Base-by-base conservation (phyloP, 805 yeast genomes). In the Zygoascus tannicola region DNA sequence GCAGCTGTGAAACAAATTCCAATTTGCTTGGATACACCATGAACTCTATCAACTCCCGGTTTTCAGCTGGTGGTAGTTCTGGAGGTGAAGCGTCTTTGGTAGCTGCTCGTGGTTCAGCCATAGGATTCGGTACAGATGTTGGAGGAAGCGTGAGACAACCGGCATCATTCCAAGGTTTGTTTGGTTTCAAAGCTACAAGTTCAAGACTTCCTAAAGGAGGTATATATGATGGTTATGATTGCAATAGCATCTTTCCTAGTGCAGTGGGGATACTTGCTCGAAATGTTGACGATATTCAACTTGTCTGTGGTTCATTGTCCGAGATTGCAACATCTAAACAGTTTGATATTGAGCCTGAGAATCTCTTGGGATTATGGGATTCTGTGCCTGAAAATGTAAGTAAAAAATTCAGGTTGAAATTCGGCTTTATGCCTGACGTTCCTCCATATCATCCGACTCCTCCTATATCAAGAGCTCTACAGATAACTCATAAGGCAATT, bases 61-160 rank as follows among this genome's bases (percentile, higher is more conserved):
- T 71, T 43, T 64, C 71, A 12, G 58, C 74, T 19, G 80, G 80
- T 38, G 80, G 80, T 1, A 70, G 76, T 4, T 68, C 76, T 8
- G 78, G 78, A 4, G 80, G 80, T 38, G 79, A 73, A 42, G 75
- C 71, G 12, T 72, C 75, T 4, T 56, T 75, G 32, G 50, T 70
- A 3, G 66, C 67, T 1, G 45, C 70, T 43, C 59, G 62, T 47
- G 76, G 74, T 3, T 62, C 74, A 7, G 65, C 68, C 61, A 38
- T 80, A 37, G 87, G 78, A 68, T 43, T 56, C 44, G 77, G 77
- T 3, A 62, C 71, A 10, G 80, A 75, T 51, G 70, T 74, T 44
- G 79, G 79, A 35, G 80, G 80, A 18, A 59, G 69, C 22, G 63
- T 75, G 33, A 62, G 80, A 41, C 64, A 67, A 41, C 80, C 80